Evolutionary conservation across 2,329 filamentous ascomycete species (phyloP).

Genomic region (Falciphora oryzae): DNA sequence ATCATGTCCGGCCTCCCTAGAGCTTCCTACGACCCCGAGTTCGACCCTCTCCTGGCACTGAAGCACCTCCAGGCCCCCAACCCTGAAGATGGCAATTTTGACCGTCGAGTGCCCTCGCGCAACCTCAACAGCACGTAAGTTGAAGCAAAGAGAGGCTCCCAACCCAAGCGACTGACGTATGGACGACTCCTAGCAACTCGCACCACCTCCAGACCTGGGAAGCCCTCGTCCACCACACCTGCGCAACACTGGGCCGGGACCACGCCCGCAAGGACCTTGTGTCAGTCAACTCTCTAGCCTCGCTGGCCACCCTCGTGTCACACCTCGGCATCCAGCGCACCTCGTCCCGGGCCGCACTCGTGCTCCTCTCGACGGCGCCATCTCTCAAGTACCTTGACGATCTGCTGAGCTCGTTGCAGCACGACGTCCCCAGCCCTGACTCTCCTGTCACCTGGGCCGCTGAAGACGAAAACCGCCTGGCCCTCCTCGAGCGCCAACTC

Average conservation of each 20-base stretch:
- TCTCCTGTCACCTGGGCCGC: too few species aligned
- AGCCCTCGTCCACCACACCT: background rate
- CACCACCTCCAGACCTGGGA: background rate
- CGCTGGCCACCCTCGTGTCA: background rate
- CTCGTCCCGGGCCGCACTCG: background rate
- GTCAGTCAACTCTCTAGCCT: too few species aligned
- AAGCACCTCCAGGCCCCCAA: background rate
- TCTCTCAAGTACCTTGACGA: background rate
- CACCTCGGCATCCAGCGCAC: background rate
- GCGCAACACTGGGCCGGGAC: background rate
- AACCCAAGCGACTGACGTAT: too few species aligned
- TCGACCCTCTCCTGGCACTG: background rate
- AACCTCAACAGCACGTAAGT: background rate
- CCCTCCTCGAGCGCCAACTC: background rate
- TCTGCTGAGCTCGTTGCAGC: background rate
- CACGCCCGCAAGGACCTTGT: background rate
- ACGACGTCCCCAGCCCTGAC: too few species aligned
- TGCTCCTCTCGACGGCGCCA: background rate
- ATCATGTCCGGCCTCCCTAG: background rate
- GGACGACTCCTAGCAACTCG: background rate
- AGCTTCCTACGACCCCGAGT: background rate
- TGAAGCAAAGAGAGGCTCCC: too few species aligned
- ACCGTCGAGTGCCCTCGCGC: background rate
- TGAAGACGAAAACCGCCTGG: too few species aligned
- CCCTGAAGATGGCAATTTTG: too few species aligned